Evolutionary conservation across 2,329 filamentous ascomycete genomes (phyloP), one percentile per base, ranked within the genome.

Genomic region (Exophiala alcalophila): DNA sequence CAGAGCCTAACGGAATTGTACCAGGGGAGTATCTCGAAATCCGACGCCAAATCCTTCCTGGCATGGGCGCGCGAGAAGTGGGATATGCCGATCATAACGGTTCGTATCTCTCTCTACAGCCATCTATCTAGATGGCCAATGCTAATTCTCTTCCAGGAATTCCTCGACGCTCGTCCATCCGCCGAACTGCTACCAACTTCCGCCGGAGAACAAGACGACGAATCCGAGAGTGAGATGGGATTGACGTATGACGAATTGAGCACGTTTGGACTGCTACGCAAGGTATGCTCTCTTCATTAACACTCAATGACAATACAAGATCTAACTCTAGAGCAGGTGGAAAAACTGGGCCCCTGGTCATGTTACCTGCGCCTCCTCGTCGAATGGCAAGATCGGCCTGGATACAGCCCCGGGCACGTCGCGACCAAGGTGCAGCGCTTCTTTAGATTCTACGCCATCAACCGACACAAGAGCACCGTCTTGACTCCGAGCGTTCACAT

Each of bases 41-140:
- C 71, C 2, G 84, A 89, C 54, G 67, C 87, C 1, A 86, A 84
- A 61, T 65, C 73, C 7, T 88, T 90, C 65, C 84, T 88, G 46
- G 67, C 65, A n/a, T 88, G 78, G 72, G 76, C 80, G 2, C 62
- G 69, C 38, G 65, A 60, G 12, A 65, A 72, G 24, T 87, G 84
- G 57, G 61, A 74, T 4, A 63, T 90, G 1, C 80, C 81, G 0
- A 77, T 84, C 39, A 25, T 53, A 18, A 49, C 33, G 29, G 43
- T 46, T 5, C 27, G 40, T 16, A 30, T 31, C 5, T 20, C 18
- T 43, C 16, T 39, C 5, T 25, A 10, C 20, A n/a, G n/a, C n/a
- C n/a, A 26, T 26, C 27, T 12, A 30, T 7, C n/a, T 30, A 7
- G 27, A 30, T 15, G 27, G 27, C 27, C n/a, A n/a, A 30, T 14